Conservation (phyloP, 768 basidiomycete species). For the Tulasnella calospora region DNA sequence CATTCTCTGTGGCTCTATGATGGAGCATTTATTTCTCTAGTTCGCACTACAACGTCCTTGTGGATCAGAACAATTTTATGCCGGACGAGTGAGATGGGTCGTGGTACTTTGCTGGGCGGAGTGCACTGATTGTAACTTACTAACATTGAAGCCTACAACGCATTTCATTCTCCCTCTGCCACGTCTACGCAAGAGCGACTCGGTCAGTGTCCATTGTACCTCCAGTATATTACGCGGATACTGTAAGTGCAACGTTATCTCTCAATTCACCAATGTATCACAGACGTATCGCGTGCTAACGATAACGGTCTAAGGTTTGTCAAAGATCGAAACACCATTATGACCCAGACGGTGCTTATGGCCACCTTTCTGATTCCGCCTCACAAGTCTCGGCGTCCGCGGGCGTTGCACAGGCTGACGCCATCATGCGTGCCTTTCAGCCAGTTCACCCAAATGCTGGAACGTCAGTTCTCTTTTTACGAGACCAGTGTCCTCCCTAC, state of each 20-base stretch:
- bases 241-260: background rate
- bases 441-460: background rate
- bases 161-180: slow-evolving; percentile 17
- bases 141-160: slow-evolving; percentile 13
- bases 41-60: slow-evolving; percentile 18
- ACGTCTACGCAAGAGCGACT: slow-evolving; percentile 14
- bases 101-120: slow-evolving; percentile 30
- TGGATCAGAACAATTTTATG: slow-evolving; percentile 16
- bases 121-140: background rate
- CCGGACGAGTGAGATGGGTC: slow-evolving; percentile 37
- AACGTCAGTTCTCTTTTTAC: background rate
- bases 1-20: background rate
- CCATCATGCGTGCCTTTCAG: background rate
- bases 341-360: slow-evolving; percentile 12
- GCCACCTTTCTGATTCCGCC: background rate
- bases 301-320: background rate
- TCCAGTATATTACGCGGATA: slow-evolving; percentile 14
- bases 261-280: background rate
- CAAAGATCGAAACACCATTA: slow-evolving; percentile 13
- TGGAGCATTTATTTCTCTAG: background rate
- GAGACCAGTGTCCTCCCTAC: too few species aligned
- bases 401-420: background rate
- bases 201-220: slow-evolving; percentile 1
- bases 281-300: background rate
- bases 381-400: background rate